These are phyloP conservation scores for Pachysolen tannophilus DNA, from an alignment of 805 yeast genomes.

Conservation along the genomic window DNA sequence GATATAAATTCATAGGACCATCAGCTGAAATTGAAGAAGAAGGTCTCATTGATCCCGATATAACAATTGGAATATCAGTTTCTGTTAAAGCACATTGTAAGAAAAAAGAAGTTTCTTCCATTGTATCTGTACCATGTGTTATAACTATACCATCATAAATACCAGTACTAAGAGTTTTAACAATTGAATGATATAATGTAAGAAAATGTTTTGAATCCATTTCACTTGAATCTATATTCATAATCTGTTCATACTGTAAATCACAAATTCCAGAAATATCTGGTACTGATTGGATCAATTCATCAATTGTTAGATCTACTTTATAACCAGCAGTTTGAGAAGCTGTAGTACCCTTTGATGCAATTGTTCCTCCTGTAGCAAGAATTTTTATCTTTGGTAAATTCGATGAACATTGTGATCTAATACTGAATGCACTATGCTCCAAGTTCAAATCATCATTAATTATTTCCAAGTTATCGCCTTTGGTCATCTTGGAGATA, in stretches of 20 bases:
- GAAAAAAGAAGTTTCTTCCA: conserved; percentile 62
- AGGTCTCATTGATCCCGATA: conserved; percentile 73
- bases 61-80: conserved; percentile 45
- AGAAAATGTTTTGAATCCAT: conserved; percentile 38
- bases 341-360: conserved; percentile 39
- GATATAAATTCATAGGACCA: conserved; percentile 67
- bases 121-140: conserved; percentile 67
- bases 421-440: conserved; percentile 7
- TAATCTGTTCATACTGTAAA: conserved; percentile 53
- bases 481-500: neutral
- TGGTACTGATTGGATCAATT: conserved; percentile 45
- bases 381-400: conserved; percentile 34
- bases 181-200: conserved; percentile 36
- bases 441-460: conserved; percentile 5
- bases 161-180: conserved; percentile 29
- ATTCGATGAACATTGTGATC: conserved; percentile 4
- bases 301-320: conserved; percentile 44
- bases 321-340: conserved; percentile 48
- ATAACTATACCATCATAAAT: conserved; percentile 52
- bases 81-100: conserved; percentile 37
- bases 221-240: conserved; percentile 55
- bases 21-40: conserved; percentile 63
- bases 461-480: neutral
- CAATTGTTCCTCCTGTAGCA: conserved; percentile 56
- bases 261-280: conserved; percentile 46